These are phyloP conservation scores for Ceratocystis diversiconidia DNA, from an alignment of 2,329 filamentous ascomycete genomes.

Conservation along the genomic window DNA sequence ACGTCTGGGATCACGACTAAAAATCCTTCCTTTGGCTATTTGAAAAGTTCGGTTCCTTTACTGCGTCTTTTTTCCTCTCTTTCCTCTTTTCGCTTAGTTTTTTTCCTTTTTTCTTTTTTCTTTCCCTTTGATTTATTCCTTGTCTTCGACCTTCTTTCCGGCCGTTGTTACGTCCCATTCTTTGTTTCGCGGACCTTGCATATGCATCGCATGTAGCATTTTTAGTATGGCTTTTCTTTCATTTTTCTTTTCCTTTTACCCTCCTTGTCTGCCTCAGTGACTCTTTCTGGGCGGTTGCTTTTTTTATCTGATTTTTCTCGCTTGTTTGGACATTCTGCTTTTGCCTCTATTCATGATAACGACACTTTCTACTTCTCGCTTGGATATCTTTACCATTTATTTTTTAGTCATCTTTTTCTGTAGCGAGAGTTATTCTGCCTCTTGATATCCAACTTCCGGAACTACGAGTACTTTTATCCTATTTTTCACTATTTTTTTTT, in stretches of 20 bases:
- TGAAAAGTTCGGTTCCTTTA: not conserved
- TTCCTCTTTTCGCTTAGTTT: conserved; percentile 1
- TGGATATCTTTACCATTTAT: conserved; percentile 13
- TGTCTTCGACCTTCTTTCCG: not conserved
- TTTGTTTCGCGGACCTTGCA: not conserved
- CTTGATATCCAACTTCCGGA: not conserved
- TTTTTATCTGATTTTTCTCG: not conserved
- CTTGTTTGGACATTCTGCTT: not conserved
- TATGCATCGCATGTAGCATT: conserved; percentile 9
- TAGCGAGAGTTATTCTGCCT: not conserved
- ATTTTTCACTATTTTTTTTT: not conserved
- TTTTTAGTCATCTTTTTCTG: conserved; percentile 12
- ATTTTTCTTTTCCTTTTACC: not conserved
- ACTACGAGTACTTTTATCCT: not conserved
- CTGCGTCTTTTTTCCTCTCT: not conserved
- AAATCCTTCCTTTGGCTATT: not conserved
- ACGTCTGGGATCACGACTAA: not conserved
- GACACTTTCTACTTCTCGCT: conserved; percentile 5
- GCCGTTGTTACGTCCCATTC: not conserved
- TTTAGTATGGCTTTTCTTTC: not conserved
- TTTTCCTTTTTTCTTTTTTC: not conserved
- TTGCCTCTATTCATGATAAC: conserved; percentile 1
- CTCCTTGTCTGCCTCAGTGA: not conserved
- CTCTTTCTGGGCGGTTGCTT: not conserved
- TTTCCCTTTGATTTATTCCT: not conserved